Evolutionary conservation across 371 early-diverging fungal species (phyloP), one percentile per base, ranked within the genome.

Genomic region (Actinomortierella ambigua): DNA sequence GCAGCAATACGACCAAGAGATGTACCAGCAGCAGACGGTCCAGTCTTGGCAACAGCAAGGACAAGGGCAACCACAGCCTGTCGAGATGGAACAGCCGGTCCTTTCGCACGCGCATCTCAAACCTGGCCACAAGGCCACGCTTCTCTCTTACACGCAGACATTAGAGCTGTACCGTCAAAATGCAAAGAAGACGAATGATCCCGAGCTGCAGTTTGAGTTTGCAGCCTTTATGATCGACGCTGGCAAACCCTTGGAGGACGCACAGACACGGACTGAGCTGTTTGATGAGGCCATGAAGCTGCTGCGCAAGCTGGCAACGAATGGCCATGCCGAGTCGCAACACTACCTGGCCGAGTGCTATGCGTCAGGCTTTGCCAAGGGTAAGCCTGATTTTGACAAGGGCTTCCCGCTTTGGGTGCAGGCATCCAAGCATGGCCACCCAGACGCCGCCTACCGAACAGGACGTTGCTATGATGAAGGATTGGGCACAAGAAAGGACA

Each of bases 171-270:
- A 91, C 62, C 79, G 92, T 50, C 89, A 91, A 55, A 91, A 92
- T 61, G 92, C 91, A 20, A 92, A 91, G 77, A 88, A 88, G 76
- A 90, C 90, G 42, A 89, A 90, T 44, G 92, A 90, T 55, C 93
- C 93, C 1, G 86, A 85, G 47, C 83, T 90, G 40, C 93, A 90
- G 68, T 85, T 92, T 50, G 92, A 91, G 65, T 93, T 94, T 77
- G 93, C 92, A 17, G 86, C 86, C n/a, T 89, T 88, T 44, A 85
- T 90, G 82, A 85, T 90, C 0, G 85, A 86, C 50, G 84, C 87
- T 26, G 88, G 88, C 55, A 85, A 86, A 48, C 76, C 86, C 5
- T 71, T 86, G 51, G 78, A 75, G 48, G 65, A 75, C 11, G 82
- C 81, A 15, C 63, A 65, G 23, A 78, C 83, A 40, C 80, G 85